Conservation (phyloP, 1,284 basidiomycete species). For the Fomitopsis palustris region DNA sequence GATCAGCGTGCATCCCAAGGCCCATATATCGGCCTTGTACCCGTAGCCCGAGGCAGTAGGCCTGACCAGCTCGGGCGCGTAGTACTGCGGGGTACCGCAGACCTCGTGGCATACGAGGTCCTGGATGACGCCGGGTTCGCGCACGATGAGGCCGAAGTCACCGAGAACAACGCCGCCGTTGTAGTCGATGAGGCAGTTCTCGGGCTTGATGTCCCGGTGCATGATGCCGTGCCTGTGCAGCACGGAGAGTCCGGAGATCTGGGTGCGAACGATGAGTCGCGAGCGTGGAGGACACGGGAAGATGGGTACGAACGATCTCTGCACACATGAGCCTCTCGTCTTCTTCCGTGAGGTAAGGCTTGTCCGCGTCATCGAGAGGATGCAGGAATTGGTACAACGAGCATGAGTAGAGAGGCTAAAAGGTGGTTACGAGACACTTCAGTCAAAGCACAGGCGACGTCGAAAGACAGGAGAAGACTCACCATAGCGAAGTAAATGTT, state of each 20-base stretch:
- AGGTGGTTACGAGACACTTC: not conserved
- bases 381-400: too few relatives aligned
- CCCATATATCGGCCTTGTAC: not conserved
- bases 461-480: constrained; percentile 3
- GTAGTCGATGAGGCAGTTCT: constrained; percentile 59
- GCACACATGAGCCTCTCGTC: too few relatives aligned
- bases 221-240: constrained; percentile 17
- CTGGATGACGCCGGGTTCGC: not conserved
- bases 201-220: constrained; percentile 52
- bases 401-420: not conserved
- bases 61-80: not conserved
- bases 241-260: not conserved
- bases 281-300: too few relatives aligned
- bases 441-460: not conserved
- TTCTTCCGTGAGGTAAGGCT: too few relatives aligned
- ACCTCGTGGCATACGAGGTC: not conserved
- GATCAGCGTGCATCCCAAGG: not conserved
- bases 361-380: too few relatives aligned
- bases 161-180: constrained; percentile 58
- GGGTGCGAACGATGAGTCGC: too few relatives aligned
- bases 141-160: constrained; percentile 20
- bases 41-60: not conserved
- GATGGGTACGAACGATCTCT: too few relatives aligned
- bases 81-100: not conserved
- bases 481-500: constrained; percentile 26